Percentiles rank a stretch among this genome's conserved stretches.
Evolutionary conservation across 345 rosid species (phyloP).

Genomic region (Combretum micranthum): DNA sequence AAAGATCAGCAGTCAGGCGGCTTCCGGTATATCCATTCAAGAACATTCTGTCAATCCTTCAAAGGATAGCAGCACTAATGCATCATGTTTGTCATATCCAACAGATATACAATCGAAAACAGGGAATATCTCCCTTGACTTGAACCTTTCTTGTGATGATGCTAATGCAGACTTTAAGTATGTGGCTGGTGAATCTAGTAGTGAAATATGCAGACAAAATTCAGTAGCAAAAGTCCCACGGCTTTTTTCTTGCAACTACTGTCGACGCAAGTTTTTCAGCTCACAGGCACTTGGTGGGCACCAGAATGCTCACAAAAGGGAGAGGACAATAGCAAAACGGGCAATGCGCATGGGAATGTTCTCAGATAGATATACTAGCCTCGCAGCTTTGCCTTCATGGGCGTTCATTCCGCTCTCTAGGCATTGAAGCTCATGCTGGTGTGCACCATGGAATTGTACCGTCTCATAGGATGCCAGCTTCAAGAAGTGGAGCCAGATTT

Average conservation of each 20-base stretch:
- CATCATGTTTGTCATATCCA: slow-evolving; percentile 22
- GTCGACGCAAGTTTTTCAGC: slow-evolving; percentile 92
- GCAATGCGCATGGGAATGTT: slow-evolving; percentile 79
- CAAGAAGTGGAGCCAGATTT: slow-evolving; percentile 49
- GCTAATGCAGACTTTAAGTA: slow-evolving; percentile 5
- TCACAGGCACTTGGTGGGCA: slow-evolving; percentile 98
- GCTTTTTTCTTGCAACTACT: slow-evolving; percentile 90
- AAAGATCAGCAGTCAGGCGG: slow-evolving; percentile 2
- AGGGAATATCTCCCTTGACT: slow-evolving; percentile 48
- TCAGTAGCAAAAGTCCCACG: slow-evolving; percentile 26
- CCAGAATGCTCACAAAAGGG: slow-evolving; percentile 96
- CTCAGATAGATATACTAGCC: slow-evolving; percentile 48
- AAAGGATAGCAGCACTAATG: slow-evolving; percentile 27
- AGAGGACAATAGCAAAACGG: slow-evolving; percentile 91
- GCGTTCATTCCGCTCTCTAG: slow-evolving; percentile 51
- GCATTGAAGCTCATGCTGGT: slow-evolving; percentile 76
- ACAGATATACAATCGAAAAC: slow-evolving; percentile 19
- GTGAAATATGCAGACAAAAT: slow-evolving; percentile 13
- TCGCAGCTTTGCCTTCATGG: slow-evolving; percentile 70
- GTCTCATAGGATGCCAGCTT: slow-evolving; percentile 21
- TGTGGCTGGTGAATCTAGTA: slow-evolving; percentile 11
- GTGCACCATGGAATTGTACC: slow-evolving; percentile 38
- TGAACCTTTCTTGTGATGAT: slow-evolving; percentile 34
- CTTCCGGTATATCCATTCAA: slow-evolving; percentile 19
- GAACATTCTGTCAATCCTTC: slow-evolving; percentile 25